These are phyloP conservation scores for Leccinum arenicola DNA, from an alignment of 768 basidiomycete genomes.

Conservation along the genomic window DNA sequence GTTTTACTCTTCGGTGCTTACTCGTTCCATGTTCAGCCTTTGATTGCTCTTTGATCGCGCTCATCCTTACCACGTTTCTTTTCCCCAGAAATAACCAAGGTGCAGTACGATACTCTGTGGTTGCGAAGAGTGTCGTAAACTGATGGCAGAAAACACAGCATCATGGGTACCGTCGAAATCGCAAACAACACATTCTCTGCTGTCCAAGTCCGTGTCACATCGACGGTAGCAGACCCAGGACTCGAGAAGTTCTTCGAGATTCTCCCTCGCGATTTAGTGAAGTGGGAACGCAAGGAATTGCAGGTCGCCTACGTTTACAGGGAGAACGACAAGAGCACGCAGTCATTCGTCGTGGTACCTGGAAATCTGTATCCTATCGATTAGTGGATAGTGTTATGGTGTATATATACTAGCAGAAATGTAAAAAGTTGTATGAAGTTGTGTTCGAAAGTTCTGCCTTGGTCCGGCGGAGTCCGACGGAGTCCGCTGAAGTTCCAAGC, in stretches of 20 bases:
- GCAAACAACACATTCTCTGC: rapidly evolving
- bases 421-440: not conserved
- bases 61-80: not conserved
- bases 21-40: not conserved
- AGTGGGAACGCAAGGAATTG: not conserved
- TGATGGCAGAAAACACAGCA: not conserved
- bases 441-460: not conserved
- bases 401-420: not conserved
- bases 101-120: not conserved
- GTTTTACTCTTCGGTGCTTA: not conserved
- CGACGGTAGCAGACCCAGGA: not conserved
- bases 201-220: not conserved
- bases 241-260: not conserved
- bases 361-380: not conserved
- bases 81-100: not conserved
- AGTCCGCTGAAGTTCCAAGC: no score
- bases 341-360: not conserved
- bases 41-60: not conserved
- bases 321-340: not conserved
- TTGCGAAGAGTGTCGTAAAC: not conserved
- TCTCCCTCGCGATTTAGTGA: rapidly evolving
- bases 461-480: no score
- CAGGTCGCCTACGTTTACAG: not conserved
- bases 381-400: not conserved
- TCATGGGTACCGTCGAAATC: not conserved